Percentiles rank a stretch among this genome's conserved stretches.
phyloP scores from a whole-genome alignment of 179 eudicot species.

The Pouteria campechiana region DNA sequence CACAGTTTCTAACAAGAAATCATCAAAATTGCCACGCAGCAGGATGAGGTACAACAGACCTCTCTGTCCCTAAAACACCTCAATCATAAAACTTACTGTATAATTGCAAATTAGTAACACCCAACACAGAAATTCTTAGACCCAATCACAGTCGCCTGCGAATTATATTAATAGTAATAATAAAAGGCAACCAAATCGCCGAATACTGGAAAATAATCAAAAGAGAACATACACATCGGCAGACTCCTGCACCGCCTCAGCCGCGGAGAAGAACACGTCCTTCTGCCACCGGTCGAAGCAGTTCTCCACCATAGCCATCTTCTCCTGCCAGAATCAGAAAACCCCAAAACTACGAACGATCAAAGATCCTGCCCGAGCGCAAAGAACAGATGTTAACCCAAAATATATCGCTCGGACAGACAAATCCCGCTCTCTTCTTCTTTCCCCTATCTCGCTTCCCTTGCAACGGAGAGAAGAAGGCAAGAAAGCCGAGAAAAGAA shows the following conservation, averaged over 20 bases:
- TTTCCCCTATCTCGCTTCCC: slow-evolving; percentile 14
- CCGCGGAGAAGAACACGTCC: slow-evolving; percentile 74
- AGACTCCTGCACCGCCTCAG: slow-evolving; percentile 85
- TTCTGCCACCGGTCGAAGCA: slow-evolving; percentile 86
- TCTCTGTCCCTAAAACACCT: too few relatives aligned
- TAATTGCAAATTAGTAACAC: too few relatives aligned
- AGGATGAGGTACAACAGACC: too few relatives aligned
- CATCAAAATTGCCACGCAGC: too few relatives aligned
- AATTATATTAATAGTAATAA: slow-evolving; percentile 3
- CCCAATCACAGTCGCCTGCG: too few relatives aligned
- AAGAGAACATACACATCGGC: slow-evolving; percentile 58
- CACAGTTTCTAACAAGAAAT: too few relatives aligned
- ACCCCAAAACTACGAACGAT: neutral
- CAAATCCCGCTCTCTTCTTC: slow-evolving; percentile 3
- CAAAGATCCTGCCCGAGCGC: too few relatives aligned
- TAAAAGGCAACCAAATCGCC: neutral
- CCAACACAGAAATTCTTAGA: too few relatives aligned
- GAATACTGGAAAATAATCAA: too few relatives aligned
- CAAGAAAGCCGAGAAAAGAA: neutral
- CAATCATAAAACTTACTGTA: too few relatives aligned
- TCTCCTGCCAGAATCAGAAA: neutral
- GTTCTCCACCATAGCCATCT: slow-evolving; percentile 31
- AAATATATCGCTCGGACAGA: neutral
- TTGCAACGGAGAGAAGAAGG: slow-evolving; percentile 13
- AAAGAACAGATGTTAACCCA: too few relatives aligned